Base-by-base conservation (phyloP, 176 grass and related monocot species). In the Aegilops longissima region DNA sequence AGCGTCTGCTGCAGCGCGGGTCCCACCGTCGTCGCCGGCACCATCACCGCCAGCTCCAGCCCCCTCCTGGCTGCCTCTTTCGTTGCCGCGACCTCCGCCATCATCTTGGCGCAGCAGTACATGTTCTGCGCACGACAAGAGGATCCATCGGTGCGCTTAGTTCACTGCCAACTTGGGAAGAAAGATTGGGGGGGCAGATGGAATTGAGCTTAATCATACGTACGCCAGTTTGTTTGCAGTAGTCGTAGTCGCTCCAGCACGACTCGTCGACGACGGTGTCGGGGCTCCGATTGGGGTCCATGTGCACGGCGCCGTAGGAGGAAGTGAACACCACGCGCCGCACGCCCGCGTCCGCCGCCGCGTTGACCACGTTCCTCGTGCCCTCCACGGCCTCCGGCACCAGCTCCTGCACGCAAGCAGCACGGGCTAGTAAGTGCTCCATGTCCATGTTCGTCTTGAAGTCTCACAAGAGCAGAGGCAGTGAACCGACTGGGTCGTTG, bases 161-260 rank as follows among this genome's bases (percentile, higher is more conserved):
- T 39, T 39, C 38, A 2, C 38, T 39, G 36, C 6, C 36, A 38
- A 38, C 36, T 38, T 38, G 36, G 38, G 38, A 39, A 66, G 25
- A 16, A 31, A 38, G 62, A 38, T 2, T n/a, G n/a, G 1, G 1
- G 30, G 11, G 13, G 49, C 4, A 2, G 49, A 6, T 52, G 0
- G 49, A 52, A 17, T 17, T 0, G 49, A 52, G 49, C 14, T 52
- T 17, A 0, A 17, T 17, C 49, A 52, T 16, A 67, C 20, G 36
- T 24, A 86, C 89, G 12, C 80, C 90, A 0, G 90, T 92, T 8
- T 51, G 42, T 9, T 80, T 67, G 86, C 86, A 94, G 86, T 36
- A 94, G 0, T 87, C 80, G 77, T 82, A 85, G 77, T 94, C 90
- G 75, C 92, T 94, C 90, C 92, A 94, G 82, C 84, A 92, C 0